Evolutionary conservation across 2,329 filamentous ascomycete species (phyloP).

Genomic region (Neonectria ditissima): DNA sequence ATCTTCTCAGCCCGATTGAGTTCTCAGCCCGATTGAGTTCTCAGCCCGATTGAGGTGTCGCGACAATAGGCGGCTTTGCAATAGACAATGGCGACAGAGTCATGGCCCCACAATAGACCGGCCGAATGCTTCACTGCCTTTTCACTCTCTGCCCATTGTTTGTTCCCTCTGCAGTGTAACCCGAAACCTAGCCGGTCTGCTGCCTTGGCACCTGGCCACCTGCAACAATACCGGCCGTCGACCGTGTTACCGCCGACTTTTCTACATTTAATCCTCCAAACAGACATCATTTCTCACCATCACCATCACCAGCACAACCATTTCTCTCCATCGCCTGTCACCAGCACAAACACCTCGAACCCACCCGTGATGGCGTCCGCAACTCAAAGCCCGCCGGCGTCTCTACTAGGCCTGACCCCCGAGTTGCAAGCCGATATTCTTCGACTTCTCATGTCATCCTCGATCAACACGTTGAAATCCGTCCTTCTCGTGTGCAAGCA

Average conservation of each 20-base stretch:
- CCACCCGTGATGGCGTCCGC: neutral
- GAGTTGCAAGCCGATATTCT: conserved; percentile 8
- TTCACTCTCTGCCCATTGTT: no score
- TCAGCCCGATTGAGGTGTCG: no score
- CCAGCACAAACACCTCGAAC: no score
- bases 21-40: no score
- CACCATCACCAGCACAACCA: neutral
- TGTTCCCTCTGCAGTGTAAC: neutral
- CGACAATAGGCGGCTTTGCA: no score
- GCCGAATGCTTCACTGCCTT: no score
- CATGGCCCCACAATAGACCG: no score
- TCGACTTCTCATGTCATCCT: neutral
- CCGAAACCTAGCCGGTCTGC: neutral
- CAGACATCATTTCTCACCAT: neutral
- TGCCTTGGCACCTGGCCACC: neutral
- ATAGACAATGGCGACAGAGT: no score
- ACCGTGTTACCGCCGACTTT: neutral
- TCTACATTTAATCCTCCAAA: neutral
- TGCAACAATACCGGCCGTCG: neutral
- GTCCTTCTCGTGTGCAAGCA: conserved; percentile 14
- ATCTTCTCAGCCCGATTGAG: no score
- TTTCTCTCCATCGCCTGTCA: neutral
- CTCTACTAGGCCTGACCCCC: conserved; percentile 4
- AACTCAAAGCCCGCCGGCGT: neutral
- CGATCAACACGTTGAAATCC: neutral